Evolutionary conservation across 176 grass and related monocot genomes (phyloP).

Genomic region (Zea luxurians): DNA sequence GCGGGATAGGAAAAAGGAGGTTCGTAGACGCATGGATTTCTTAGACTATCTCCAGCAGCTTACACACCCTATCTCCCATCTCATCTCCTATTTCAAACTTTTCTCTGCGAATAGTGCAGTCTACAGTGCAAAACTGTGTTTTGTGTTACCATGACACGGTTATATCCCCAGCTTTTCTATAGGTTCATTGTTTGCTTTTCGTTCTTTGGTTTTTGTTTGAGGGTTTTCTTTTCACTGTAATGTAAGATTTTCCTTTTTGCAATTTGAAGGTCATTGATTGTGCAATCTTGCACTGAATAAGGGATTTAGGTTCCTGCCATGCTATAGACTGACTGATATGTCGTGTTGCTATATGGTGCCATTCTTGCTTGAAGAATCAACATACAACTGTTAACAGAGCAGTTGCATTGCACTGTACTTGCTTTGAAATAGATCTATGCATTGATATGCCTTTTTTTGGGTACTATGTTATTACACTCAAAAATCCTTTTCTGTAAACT

Average conservation of each 20-base stretch:
- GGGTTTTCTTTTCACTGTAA: neutral
- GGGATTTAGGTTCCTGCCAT: neutral
- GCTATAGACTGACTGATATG: conserved; percentile 9
- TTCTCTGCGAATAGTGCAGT: too few relatives aligned
- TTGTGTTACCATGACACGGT: too few relatives aligned
- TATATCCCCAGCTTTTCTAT: neutral
- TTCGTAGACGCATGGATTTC: conserved; percentile 28
- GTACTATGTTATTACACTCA: conserved; percentile 4
- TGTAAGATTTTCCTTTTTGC: neutral
- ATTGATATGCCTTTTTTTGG: neutral
- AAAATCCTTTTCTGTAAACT: neutral
- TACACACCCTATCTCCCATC: too few relatives aligned
- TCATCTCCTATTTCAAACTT: too few relatives aligned
- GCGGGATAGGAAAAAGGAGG: conserved; percentile 80
- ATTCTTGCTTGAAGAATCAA: neutral
- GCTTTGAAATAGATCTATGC: conserved; percentile 1
- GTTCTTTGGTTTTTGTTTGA: neutral
- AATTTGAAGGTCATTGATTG: neutral
- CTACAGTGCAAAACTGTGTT: too few relatives aligned
- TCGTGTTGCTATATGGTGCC: neutral
- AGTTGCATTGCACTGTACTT: neutral
- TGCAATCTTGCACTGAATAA: neutral
- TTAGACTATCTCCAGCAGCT: too few relatives aligned
- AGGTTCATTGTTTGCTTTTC: conserved; percentile 11
- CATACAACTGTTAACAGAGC: neutral